These are phyloP conservation scores for Achaetomium macrosporum DNA, from an alignment of 2,329 filamentous ascomycete genomes.

Conservation along the genomic window DNA sequence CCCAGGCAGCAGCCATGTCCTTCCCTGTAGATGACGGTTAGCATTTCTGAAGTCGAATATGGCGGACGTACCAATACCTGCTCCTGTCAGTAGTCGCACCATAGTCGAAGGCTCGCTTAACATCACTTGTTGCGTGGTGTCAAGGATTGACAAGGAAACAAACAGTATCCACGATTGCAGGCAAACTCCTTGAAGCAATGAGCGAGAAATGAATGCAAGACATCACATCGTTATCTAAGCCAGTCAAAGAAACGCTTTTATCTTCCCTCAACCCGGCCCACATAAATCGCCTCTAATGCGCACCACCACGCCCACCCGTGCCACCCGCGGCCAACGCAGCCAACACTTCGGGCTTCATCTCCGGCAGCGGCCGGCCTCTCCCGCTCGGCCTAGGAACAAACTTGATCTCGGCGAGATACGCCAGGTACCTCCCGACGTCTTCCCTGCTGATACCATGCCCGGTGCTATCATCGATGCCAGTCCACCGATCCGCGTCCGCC, in stretches of 20 bases:
- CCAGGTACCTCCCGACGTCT: constrained; percentile 57
- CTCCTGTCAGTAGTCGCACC: too few species aligned
- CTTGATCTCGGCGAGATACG: constrained; percentile 56
- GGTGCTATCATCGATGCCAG: constrained; percentile 38
- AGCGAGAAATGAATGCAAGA: too few species aligned
- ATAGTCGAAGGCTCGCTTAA: too few species aligned
- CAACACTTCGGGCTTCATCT: constrained; percentile 28
- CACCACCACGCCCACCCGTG: constrained; percentile 24
- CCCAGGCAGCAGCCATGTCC: too few species aligned
- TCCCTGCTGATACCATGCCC: constrained; percentile 52
- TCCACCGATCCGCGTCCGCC: constrained; percentile 55
- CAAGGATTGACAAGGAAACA: too few species aligned
- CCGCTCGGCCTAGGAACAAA: constrained; percentile 50
- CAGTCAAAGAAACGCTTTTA: background rate
- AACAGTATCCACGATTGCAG: too few species aligned
- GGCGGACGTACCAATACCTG: too few species aligned
- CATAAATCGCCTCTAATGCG: constrained; percentile 10
- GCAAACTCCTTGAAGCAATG: too few species aligned
- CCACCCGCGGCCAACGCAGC: constrained; percentile 21
- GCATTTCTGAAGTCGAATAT: too few species aligned
- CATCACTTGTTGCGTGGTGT: too few species aligned
- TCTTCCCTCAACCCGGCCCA: background rate
- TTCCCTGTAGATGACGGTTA: too few species aligned
- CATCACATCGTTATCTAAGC: too few species aligned
- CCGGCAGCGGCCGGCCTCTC: constrained; percentile 30